Conservation (phyloP, 768 basidiomycete species). For the Cubamyces sp. region DNA sequence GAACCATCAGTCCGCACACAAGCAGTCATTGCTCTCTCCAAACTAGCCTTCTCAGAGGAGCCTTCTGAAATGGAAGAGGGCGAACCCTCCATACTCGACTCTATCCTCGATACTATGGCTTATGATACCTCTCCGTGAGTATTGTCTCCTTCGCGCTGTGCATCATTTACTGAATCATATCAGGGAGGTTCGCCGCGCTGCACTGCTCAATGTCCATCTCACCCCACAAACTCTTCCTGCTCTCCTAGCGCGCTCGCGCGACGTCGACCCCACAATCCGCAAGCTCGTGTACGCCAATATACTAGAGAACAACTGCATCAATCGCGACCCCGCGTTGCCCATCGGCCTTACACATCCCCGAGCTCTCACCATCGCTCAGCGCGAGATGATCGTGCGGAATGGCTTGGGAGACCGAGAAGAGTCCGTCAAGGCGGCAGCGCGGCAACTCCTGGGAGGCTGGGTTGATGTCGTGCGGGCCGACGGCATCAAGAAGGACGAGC, state of each 20-base stretch:
- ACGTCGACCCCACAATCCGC: slow-evolving; percentile 75
- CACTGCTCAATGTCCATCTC: slow-evolving; percentile 71
- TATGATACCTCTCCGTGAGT: slow-evolving; percentile 80
- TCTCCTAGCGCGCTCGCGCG: slow-evolving; percentile 78
- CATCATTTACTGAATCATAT: background rate
- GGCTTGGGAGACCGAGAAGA: slow-evolving; percentile 88
- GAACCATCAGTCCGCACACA: slow-evolving; percentile 78
- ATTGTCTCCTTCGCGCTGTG: background rate
- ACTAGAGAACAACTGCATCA: slow-evolving; percentile 50
- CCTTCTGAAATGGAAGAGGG: slow-evolving; percentile 52
- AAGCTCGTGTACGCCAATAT: slow-evolving; percentile 70
- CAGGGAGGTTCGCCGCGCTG: slow-evolving; percentile 87
- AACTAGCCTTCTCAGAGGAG: slow-evolving; percentile 74
- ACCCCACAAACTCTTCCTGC: slow-evolving; percentile 57
- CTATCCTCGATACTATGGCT: slow-evolving; percentile 67
- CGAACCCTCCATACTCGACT: slow-evolving; percentile 57
- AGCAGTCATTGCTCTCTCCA: slow-evolving; percentile 78
- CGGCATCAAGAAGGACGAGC: slow-evolving; percentile 41
- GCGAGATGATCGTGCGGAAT: slow-evolving; percentile 77
- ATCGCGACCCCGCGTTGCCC: slow-evolving; percentile 30
- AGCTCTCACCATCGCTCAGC: slow-evolving; percentile 67
- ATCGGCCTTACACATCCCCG: slow-evolving; percentile 67
- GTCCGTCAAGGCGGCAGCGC: slow-evolving; percentile 71
- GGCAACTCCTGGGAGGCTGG: slow-evolving; percentile 75
- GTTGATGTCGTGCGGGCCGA: slow-evolving; percentile 54